These are phyloP conservation scores for Fusarium graminum DNA, from an alignment of 2,329 filamentous ascomycete species.

Conservation along the genomic window DNA sequence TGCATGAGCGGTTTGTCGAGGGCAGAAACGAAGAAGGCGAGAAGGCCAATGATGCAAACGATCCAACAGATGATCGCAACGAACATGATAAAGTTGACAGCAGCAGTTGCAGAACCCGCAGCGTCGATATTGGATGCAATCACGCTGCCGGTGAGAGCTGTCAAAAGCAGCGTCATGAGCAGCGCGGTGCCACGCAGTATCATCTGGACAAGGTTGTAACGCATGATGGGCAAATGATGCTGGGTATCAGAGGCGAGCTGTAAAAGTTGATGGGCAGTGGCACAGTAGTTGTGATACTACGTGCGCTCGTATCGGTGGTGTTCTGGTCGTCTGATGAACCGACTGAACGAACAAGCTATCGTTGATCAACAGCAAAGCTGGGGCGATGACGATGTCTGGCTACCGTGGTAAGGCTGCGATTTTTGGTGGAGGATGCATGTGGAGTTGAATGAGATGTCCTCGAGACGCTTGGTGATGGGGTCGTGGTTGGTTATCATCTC, in stretches of 20 bases:
- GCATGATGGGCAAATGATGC: constrained; percentile 45
- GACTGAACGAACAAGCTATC: constrained; percentile 10
- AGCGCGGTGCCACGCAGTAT: constrained; percentile 64
- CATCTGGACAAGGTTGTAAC: constrained; percentile 58
- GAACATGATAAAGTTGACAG: constrained; percentile 77
- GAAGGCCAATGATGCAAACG: constrained; percentile 72
- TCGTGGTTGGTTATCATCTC: constrained; percentile 22
- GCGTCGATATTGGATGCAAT: constrained; percentile 64
- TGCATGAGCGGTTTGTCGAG: constrained; percentile 66
- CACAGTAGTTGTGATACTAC: constrained; percentile 10
- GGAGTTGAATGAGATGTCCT: constrained; percentile 30
- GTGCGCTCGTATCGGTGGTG: constrained; percentile 8
- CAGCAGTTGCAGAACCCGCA: constrained; percentile 58
- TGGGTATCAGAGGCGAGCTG: constrained; percentile 12
- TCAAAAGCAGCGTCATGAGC: constrained; percentile 65
- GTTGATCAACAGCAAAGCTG: constrained; percentile 32
- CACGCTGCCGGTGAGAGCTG: constrained; percentile 70
- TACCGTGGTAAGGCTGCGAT: constrained; percentile 34
- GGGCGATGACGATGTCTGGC: constrained; percentile 37
- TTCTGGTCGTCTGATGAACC: not conserved
- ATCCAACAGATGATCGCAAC: constrained; percentile 75
- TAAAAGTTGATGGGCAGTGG: constrained; percentile 8
- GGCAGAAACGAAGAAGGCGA: constrained; percentile 65
- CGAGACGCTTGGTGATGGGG: constrained; percentile 30
- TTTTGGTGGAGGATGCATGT: constrained; percentile 37